Percentiles rank a stretch among this genome's conserved stretches.
Conservation (phyloP, 768 basidiomycete species). For the Crepidotus variabilis region DNA sequence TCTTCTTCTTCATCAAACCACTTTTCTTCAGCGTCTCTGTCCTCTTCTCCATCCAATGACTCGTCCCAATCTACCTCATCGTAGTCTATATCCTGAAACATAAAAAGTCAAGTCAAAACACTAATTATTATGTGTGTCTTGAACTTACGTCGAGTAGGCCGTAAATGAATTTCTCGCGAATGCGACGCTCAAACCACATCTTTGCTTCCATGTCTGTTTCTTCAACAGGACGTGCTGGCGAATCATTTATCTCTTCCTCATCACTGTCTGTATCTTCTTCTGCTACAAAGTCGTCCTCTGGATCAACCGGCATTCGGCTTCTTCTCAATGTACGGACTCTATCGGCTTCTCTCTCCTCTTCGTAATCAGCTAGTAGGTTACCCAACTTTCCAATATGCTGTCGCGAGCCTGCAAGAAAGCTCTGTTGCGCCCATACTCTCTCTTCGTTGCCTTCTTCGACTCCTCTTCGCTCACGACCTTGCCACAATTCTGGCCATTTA, state of each 20-base stretch:
- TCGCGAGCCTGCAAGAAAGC: conserved; percentile 53
- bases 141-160: conserved; percentile 65
- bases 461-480: conserved; percentile 47
- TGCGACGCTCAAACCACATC: conserved; percentile 49
- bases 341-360: conserved; percentile 75
- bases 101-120: not conserved
- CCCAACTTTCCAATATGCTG: conserved; percentile 72
- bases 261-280: conserved; percentile 71
- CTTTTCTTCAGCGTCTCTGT: conserved; percentile 58
- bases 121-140: not conserved
- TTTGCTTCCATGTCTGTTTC: conserved; percentile 50
- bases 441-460: conserved; percentile 61
- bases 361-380: conserved; percentile 61
- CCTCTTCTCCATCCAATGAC: conserved; percentile 53
- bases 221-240: conserved; percentile 22
- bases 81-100: conserved; percentile 59
- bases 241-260: conserved; percentile 24
- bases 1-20: conserved; percentile 75
- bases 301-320: conserved; percentile 29
- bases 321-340: conserved; percentile 45
- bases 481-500: conserved; percentile 69
- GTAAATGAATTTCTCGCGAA: conserved; percentile 74
- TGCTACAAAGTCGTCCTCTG: conserved; percentile 49
- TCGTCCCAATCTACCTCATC: conserved; percentile 77
- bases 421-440: conserved; percentile 58